Evolutionary conservation across 2,329 filamentous ascomycete species (phyloP).

Genomic region (Orbilia brochopaga): DNA sequence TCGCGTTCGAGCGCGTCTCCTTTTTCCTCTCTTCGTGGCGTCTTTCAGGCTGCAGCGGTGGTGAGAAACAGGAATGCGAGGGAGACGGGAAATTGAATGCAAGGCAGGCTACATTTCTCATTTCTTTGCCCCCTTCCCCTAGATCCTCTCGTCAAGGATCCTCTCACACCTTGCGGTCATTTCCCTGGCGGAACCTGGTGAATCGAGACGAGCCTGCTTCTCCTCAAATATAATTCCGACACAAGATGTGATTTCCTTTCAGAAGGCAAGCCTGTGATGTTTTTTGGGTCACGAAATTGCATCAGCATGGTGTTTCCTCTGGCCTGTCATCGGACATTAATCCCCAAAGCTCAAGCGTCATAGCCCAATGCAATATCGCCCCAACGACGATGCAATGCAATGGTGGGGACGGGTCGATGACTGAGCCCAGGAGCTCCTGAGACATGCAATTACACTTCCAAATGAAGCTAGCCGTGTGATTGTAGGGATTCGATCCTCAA

Average conservation of each 20-base stretch:
- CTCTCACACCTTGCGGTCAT: not conserved
- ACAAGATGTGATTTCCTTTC: not conserved
- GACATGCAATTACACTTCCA: conserved; percentile 41
- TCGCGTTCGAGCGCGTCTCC: conserved; percentile 38
- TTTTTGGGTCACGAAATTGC: conserved; percentile 3
- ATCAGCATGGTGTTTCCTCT: not conserved
- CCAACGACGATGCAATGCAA: conserved; percentile 7
- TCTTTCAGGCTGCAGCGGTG: conserved; percentile 42
- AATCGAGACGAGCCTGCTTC: conserved; percentile 12
- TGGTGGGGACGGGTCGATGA: not conserved
- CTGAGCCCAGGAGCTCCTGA: conserved; percentile 10
- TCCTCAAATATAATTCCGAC: not conserved
- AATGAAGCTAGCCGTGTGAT: conserved; percentile 27
- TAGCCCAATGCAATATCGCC: not conserved
- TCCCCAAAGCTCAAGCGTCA: not conserved
- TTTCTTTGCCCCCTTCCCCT: conserved; percentile 29
- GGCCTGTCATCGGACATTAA: conserved; percentile 11
- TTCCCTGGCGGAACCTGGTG: not conserved
- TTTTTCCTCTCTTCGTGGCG: conserved; percentile 46
- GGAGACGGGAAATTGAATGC: conserved; percentile 41
- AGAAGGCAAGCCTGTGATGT: not conserved
- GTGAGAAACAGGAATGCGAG: conserved; percentile 24
- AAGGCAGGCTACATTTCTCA: conserved; percentile 13
- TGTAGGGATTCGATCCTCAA: conserved; percentile 9
- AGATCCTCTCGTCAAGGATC: not conserved